Conservation (phyloP, 2,329 filamentous ascomycete genomes). For the Phaeophleospora eucalypticola region DNA sequence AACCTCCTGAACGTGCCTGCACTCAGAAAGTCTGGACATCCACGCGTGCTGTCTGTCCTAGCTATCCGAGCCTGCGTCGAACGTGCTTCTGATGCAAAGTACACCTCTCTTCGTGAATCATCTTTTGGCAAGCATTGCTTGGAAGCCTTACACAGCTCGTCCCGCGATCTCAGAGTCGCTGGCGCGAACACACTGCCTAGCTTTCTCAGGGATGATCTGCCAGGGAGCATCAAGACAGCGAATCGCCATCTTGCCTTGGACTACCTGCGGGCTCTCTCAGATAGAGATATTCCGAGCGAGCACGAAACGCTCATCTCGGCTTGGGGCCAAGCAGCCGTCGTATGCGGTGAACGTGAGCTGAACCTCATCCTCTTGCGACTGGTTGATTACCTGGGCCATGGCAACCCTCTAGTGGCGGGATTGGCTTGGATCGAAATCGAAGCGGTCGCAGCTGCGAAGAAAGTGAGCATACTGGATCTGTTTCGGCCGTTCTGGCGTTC, state of each 20-base stretch:
- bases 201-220: slow-evolving; percentile 56
- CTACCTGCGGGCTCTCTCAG: slow-evolving; percentile 67
- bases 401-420: slow-evolving; percentile 72
- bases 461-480: slow-evolving; percentile 52
- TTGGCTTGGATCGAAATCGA: slow-evolving; percentile 79
- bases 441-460: slow-evolving; percentile 64
- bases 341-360: slow-evolving; percentile 74
- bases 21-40: slow-evolving; percentile 50
- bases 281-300: slow-evolving; percentile 61
- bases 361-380: slow-evolving; percentile 81
- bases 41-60: slow-evolving; percentile 67
- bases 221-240: slow-evolving; percentile 47
- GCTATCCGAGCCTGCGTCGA: slow-evolving; percentile 64
- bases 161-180: slow-evolving; percentile 78
- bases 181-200: slow-evolving; percentile 58
- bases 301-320: slow-evolving; percentile 83
- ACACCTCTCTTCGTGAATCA: slow-evolving; percentile 40
- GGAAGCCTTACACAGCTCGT: slow-evolving; percentile 73
- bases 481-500: slow-evolving; percentile 87
- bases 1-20: slow-evolving; percentile 37
- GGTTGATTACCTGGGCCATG: slow-evolving; percentile 80
- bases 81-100: slow-evolving; percentile 49
- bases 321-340: slow-evolving; percentile 75
- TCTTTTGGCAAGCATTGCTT: slow-evolving; percentile 74
- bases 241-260: slow-evolving; percentile 70